Evolutionary conservation across 305 asterid genomes (phyloP), one percentile per base, ranked within the genome.

Genomic region (Fraxinus latifolia): DNA sequence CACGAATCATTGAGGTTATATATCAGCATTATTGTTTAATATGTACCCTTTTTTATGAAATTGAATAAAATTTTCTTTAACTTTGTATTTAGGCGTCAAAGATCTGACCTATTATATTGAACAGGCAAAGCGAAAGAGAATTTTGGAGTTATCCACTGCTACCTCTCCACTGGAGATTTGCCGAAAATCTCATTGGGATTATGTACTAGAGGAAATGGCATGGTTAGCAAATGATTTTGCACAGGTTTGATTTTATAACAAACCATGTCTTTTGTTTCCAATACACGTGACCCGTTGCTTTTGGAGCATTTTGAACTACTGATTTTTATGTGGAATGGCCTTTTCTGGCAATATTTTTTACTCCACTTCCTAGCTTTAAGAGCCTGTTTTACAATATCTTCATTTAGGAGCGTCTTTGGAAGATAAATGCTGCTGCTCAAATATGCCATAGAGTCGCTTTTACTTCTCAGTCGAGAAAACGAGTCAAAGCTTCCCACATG

Each of bases 161-260:
- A 86, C 85, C 81, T 82, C 85, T 77, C 89, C 93, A 1, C 29
- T 11, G 68, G 80, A 85, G 83, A 78, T 81, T 84, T 84, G 70
- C 31, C 88, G 60, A 44, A 95, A 90, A 82, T 90, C 97, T 88
- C 98, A 88, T 27, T 96, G 99, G 99, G 93, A 89, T 88, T 92
- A 81, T 89, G 96, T 96, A 79, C 91, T 96, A 80, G 98, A 96
- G 86, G 99, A 96, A 90, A 95, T 96, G 97, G 86, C 94, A 77
- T 96, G 99, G 99, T 78, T 96, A 87, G 98, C 99, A 73, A 93
- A 96, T 91, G 99, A 96, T 90, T 95, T 96, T 90, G 94, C 97
- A 50, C 99, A 96, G 98, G 99, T 96, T 60, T 84, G 86, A 47
- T 76, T 62, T 80, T 33, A 62, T 60, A 44, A 27, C 76, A 50